Evolutionary conservation across 495 filamentous ascomycete genomes (phyloP), one percentile per base, ranked within the genome.

Genomic region (Annulohypoxylon maeteangense): DNA sequence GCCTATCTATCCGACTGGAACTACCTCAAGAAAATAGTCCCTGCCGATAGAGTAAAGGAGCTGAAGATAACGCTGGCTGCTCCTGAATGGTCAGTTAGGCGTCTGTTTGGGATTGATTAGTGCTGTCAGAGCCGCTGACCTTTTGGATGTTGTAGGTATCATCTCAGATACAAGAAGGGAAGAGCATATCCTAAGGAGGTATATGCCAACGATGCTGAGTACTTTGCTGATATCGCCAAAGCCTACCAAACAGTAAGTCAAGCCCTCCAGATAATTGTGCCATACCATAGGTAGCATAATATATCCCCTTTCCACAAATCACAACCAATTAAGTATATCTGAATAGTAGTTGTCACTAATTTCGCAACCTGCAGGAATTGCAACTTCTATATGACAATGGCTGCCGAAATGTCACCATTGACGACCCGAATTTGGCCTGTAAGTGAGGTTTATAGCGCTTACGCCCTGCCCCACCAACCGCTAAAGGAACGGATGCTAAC

Each of bases 381-480:
- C 83, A 85, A 72, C 86, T 88, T 58, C 81, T 91, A 16, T 90
- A 91, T 62, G 84, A 90, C 38, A 85, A 86, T 48, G 88, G 88
- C n/a, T 84, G 82, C 65, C 81, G 88, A n/a, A 90, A 90, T 65
- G 82, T 89, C 22, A 89, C 90, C 68, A 87, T 87, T 45, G 88
- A 91, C 65, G 89, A 90, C 75, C 89, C 88, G 31, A 89, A 90
- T 71, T 80, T 91, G 61, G 88, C 87, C 31, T 90, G 88, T 91
- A 81, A 81, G 87, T 66, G 29, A 40, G 18, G 31, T 11, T 20
- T n/a, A 8, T 16, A 51, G 32, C 44, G 6, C 23, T 50, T 25
- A 59, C 12, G 44, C 8, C 12, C n/a, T n/a, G n/a, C n/a, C n/a
- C n/a, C n/a, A n/a, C 2, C 4, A 4, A 18, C 23, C 22, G 36